Conservation (phyloP, 768 basidiomycete species). For the Leucocoprinus birnbaumii region DNA sequence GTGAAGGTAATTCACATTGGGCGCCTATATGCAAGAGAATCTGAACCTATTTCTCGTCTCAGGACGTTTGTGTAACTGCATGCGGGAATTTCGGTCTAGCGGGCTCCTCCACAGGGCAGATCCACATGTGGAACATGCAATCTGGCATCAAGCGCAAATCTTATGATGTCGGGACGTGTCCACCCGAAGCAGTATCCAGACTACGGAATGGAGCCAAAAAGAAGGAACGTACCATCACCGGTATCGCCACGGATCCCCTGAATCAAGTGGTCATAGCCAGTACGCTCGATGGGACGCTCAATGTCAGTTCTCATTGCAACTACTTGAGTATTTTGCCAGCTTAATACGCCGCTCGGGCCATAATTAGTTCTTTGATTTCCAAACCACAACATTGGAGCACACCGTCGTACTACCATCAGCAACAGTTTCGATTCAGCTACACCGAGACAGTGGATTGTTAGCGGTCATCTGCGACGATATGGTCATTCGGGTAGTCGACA, state of each 20-base stretch:
- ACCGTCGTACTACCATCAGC: constrained; percentile 67
- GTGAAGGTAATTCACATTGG: constrained; percentile 57
- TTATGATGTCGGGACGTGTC: constrained; percentile 67
- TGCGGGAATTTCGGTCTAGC: constrained; percentile 96
- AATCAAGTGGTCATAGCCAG: constrained; percentile 80
- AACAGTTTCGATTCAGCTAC: constrained; percentile 67
- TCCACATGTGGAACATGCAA: constrained; percentile 97
- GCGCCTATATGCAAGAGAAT: neutral
- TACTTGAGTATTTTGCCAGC: neutral
- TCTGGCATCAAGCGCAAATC: constrained; percentile 82
- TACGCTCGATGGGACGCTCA: constrained; percentile 86
- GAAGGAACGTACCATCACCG: constrained; percentile 63
- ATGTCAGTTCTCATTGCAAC: constrained; percentile 48
- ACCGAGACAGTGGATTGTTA: constrained; percentile 83
- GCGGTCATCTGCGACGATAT: constrained; percentile 86
- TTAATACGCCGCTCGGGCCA: neutral
- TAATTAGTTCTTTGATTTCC: constrained; percentile 93
- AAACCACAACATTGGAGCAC: constrained; percentile 71
- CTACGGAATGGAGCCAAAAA: constrained; percentile 36
- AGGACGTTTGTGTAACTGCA: constrained; percentile 87
- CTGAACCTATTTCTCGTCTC: neutral
- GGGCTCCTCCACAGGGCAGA: constrained; percentile 74
- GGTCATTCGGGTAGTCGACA: constrained; percentile 81
- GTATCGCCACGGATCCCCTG: constrained; percentile 81
- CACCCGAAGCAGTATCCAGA: constrained; percentile 47